These are phyloP conservation scores for Erodium moschatum DNA, from an alignment of 441 rosid species.

Conservation along the genomic window DNA sequence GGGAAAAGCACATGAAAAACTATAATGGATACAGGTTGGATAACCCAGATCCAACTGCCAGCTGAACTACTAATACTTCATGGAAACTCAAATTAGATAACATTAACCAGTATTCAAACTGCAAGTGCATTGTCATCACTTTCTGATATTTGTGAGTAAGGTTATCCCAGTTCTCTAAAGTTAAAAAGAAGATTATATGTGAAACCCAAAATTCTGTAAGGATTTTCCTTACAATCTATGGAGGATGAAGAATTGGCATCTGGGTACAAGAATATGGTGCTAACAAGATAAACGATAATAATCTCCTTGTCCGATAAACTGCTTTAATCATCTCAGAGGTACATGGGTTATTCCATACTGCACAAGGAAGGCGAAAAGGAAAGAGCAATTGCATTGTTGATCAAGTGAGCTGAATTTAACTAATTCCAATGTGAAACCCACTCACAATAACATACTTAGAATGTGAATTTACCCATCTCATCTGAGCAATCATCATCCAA, in stretches of 20 bases:
- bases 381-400: not conserved
- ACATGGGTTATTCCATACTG: not conserved
- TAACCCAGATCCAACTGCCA: not conserved
- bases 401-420: not conserved
- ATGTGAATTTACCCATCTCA: not conserved
- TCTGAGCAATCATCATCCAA: not conserved
- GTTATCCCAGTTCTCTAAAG: not conserved
- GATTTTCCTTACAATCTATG: slow-evolving; percentile 2
- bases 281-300: not conserved
- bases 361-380: not conserved
- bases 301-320: not conserved
- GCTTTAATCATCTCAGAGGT: not conserved
- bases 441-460: not conserved
- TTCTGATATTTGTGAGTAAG: not conserved
- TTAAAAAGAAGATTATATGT: not conserved
- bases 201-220: not conserved
- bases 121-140: not conserved
- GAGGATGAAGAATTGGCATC: not conserved
- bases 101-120: not conserved
- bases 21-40: not conserved
- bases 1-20: not conserved
- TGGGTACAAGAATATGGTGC: not conserved
- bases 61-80: not conserved
- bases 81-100: not conserved
- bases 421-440: not conserved